Evolutionary conservation across 306 rosid species (phyloP).

Genomic region (Benincasa hispida): DNA sequence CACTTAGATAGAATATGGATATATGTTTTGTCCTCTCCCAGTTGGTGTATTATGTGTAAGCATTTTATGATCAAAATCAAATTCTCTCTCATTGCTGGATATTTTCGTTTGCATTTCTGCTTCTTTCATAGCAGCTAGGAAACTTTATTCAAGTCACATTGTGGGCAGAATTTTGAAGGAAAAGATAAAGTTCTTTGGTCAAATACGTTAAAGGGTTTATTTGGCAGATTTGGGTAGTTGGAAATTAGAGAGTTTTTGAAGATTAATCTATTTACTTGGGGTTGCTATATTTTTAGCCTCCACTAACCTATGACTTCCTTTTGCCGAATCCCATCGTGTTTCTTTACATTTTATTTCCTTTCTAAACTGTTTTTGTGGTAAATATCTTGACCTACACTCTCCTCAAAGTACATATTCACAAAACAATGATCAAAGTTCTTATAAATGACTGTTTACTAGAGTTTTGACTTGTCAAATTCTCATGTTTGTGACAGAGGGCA

Average conservation of each 20-base stretch:
- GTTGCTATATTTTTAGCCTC: not conserved
- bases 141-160: not conserved
- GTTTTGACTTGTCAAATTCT: constrained; percentile 23
- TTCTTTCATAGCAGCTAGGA: not conserved
- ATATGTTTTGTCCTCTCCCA: not conserved
- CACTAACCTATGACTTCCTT: not conserved
- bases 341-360: not conserved
- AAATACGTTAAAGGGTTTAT: not conserved
- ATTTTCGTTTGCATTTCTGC: not conserved
- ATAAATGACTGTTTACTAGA: not conserved
- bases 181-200: not conserved
- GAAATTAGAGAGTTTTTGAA: not conserved
- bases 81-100: not conserved
- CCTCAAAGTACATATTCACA: not conserved
- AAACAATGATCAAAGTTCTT: not conserved
- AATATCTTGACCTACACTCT: constrained; percentile 1
- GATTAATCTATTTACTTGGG: not conserved
- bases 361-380: not conserved
- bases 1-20: not conserved
- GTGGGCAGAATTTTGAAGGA: not conserved
- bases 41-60: not conserved
- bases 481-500: constrained; percentile 53
- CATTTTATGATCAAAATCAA: not conserved
- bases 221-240: not conserved
- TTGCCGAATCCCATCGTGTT: not conserved